Evolutionary conservation across 208 protist genomes (phyloP), one percentile per base, ranked within the genome.

Genomic region (Trypanosomatidae sp.): DNA sequence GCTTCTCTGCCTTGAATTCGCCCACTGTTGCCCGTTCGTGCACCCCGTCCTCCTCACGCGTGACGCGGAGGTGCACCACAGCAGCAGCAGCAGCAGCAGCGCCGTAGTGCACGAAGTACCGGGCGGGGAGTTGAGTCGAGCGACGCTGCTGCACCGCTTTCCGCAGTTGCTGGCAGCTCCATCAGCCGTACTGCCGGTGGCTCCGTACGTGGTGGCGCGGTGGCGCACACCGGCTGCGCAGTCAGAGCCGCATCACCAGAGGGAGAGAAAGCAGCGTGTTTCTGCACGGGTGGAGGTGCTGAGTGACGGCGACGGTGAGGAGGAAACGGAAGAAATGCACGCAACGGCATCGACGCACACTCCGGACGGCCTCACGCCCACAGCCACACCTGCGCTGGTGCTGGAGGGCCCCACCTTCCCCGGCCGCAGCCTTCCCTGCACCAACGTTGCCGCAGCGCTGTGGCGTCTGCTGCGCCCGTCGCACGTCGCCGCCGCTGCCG

Each of bases 1-100:
- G 49, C 73, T 92, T 10, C 67, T 92, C 22, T 86, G 71, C 44
- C 52, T 92, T 39, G 87, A 95, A 75, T 92, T 90, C 64, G 90
- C 90, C 2, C 84, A 85, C 50, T 77, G 71, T 49, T 82, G 67
- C 36, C 83, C 90, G 2, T 92, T 92, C 69, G 85, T 91, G 58
- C 81, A 90, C 52, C 80, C 90, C 9, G 44, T 74, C 10, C 43
- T 92, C 60, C 69, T 92, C 46, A 79, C 82, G 30, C 41, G 56
- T 6, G 75, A 81, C 19, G 56, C 49, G n/a, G 67, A 10, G 60
- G 30, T 47, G 44, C 59, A 58, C 66, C n/a, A n/a, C n/a, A n/a
- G n/a, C n/a, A n/a, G n/a, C n/a, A n/a, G n/a, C n/a, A n/a, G n/a
- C n/a, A n/a, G n/a, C n/a, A n/a, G n/a, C n/a, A n/a, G n/a, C n/a